Evolutionary conservation across 208 protist species (phyloP).

Genomic region (Trichomonas tenax): DNA sequence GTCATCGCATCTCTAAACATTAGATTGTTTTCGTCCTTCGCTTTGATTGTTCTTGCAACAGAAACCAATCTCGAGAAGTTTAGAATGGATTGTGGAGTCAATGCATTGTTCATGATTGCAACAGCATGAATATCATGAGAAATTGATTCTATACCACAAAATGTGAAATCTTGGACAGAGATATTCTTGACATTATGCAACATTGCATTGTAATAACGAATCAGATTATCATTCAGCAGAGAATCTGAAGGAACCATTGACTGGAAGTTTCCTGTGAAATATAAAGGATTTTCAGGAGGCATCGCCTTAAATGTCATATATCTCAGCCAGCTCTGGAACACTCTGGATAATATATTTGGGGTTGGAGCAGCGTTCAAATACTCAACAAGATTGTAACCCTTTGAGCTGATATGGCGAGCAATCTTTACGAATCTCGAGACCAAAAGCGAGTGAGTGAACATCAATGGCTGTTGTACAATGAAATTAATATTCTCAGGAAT

Average conservation of each 20-base stretch:
- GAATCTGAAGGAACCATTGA: background rate
- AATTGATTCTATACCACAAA: background rate
- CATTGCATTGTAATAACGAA: background rate
- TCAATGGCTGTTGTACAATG: background rate
- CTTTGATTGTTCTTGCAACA: background rate
- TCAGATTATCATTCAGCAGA: background rate
- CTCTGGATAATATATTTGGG: background rate
- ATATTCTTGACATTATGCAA: background rate
- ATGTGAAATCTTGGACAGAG: background rate
- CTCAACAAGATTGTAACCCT: background rate
- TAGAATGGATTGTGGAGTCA: background rate
- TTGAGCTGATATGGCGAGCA: background rate
- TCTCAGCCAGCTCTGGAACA: background rate
- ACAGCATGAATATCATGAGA: background rate
- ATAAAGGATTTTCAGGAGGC: background rate
- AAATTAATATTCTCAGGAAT: background rate
- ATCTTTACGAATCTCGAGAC: background rate
- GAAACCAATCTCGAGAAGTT: background rate
- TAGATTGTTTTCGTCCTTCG: background rate
- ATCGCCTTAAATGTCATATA: background rate
- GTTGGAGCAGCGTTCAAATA: background rate
- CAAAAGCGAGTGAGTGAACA: background rate
- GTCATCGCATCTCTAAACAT: background rate
- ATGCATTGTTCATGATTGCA: background rate
- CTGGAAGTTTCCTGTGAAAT: background rate